phyloP scores from a whole-genome alignment of 2,329 filamentous ascomycete species.

The Colletotrichum shisoi region DNA sequence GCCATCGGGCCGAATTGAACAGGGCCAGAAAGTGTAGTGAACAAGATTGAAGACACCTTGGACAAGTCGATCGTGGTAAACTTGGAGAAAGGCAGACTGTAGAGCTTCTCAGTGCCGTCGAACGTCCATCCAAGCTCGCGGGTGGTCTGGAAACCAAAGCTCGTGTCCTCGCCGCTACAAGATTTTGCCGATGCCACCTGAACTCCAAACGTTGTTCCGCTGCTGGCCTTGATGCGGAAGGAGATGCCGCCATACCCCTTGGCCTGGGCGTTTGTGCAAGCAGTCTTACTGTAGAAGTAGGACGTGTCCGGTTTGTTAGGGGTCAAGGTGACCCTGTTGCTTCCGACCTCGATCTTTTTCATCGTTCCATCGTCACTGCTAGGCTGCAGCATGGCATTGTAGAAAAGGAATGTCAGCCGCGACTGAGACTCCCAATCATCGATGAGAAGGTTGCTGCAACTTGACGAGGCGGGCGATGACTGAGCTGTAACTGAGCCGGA shows the following conservation, averaged over 20 bases:
- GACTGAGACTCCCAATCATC: constrained; percentile 71
- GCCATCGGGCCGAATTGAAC: constrained; percentile 65
- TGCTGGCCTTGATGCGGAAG: constrained; percentile 61
- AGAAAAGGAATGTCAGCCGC: constrained; percentile 67
- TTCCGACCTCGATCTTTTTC: constrained; percentile 61
- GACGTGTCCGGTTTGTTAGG: constrained; percentile 56
- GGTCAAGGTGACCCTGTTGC: constrained; percentile 61
- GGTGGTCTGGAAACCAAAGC: constrained; percentile 53
- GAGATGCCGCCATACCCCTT: constrained; percentile 63
- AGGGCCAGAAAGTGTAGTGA: constrained; percentile 56
- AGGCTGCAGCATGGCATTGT: constrained; percentile 65
- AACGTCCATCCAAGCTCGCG: constrained; percentile 67
- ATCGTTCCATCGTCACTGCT: constrained; percentile 66
- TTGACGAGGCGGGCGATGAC: constrained; percentile 33
- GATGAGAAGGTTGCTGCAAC: constrained; percentile 57
- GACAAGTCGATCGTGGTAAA: constrained; percentile 59
- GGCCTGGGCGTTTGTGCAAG: constrained; percentile 58
- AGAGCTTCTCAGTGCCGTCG: constrained; percentile 65
- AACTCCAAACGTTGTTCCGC: constrained; percentile 60
- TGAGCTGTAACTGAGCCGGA: constrained; percentile 15
- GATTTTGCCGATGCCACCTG: constrained; percentile 59
- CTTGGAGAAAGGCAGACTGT: constrained; percentile 64
- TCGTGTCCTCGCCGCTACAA: constrained; percentile 53
- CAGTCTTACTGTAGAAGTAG: constrained; percentile 67
- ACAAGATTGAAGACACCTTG: constrained; percentile 62